Percentiles rank a stretch among this genome's conserved stretches.
phyloP scores from a whole-genome alignment of 2,329 filamentous ascomycete genomes.

The Verticillium dahliae region DNA sequence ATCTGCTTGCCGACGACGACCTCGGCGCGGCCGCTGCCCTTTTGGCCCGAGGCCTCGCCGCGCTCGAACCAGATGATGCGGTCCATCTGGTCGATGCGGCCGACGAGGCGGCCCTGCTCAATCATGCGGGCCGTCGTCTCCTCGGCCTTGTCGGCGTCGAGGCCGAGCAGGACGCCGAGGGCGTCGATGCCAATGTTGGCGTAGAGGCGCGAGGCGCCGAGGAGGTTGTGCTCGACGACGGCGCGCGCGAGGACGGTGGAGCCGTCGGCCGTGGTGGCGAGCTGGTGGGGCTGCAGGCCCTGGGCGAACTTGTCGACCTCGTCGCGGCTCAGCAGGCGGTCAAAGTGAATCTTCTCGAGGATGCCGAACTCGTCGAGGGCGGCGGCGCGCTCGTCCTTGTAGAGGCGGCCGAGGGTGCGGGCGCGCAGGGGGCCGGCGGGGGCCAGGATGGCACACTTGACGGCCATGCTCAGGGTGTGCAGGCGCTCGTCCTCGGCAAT shows the following conservation, averaged over 20 bases:
- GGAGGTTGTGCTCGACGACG: constrained; percentile 91
- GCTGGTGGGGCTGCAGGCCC: constrained; percentile 77
- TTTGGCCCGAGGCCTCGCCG: constrained; percentile 63
- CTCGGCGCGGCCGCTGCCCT: constrained; percentile 57
- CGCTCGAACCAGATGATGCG: constrained; percentile 80
- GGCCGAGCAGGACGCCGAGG: constrained; percentile 69
- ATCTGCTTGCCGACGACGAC: constrained; percentile 63
- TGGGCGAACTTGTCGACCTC: constrained; percentile 84
- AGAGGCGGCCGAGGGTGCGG: constrained; percentile 72
- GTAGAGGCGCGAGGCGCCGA: constrained; percentile 76
- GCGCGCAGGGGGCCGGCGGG: constrained; percentile 83
- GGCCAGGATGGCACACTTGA: constrained; percentile 87
- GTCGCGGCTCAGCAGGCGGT: constrained; percentile 70
- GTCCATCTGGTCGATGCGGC: constrained; percentile 91
- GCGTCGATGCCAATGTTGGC: constrained; percentile 70
- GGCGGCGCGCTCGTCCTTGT: constrained; percentile 83
- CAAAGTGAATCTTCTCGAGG: constrained; percentile 95
- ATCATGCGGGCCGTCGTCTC: constrained; percentile 92
- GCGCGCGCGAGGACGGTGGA: constrained; percentile 89
- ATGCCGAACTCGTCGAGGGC: constrained; percentile 78
- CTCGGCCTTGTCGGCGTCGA: constrained; percentile 77
- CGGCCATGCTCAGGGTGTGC: constrained; percentile 76
- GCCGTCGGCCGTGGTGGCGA: constrained; percentile 83
- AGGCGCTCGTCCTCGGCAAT: constrained; percentile 85
- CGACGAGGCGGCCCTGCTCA: constrained; percentile 81